Conservation (phyloP, 352 stramenopile species). For the Phytophthora foliorum region DNA sequence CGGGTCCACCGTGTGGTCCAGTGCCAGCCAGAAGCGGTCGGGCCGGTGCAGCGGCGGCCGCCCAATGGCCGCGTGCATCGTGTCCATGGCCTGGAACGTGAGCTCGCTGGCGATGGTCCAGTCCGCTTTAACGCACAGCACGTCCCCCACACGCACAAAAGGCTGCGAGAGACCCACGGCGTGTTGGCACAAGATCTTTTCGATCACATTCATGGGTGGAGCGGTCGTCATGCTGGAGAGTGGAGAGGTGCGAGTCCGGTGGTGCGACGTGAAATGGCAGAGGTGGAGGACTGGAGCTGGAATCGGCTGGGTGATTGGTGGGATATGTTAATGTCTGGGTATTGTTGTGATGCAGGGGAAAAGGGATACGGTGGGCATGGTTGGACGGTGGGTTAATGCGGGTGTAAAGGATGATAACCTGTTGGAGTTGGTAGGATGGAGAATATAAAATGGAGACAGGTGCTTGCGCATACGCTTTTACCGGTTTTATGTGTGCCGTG, state of each 20-base stretch:
- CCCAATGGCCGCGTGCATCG: slow-evolving; percentile 80
- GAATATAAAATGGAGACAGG: background rate
- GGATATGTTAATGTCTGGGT: background rate
- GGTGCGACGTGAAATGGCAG: slow-evolving; percentile 29
- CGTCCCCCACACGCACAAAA: slow-evolving; percentile 70
- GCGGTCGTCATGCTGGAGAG: slow-evolving; percentile 2
- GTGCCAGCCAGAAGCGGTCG: slow-evolving; percentile 86
- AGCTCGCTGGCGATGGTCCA: slow-evolving; percentile 86
- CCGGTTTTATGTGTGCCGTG: background rate
- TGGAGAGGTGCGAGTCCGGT: slow-evolving; percentile 28
- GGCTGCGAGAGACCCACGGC: slow-evolving; percentile 48
- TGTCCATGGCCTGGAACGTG: slow-evolving; percentile 89
- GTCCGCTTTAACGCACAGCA: slow-evolving; percentile 81
- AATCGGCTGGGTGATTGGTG: too few relatives aligned
- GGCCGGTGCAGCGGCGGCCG: slow-evolving; percentile 75
- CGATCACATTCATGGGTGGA: slow-evolving; percentile 84
- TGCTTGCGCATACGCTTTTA: slow-evolving; percentile 26
- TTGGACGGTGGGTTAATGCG: background rate
- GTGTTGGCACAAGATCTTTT: slow-evolving; percentile 83
- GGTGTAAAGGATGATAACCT: slow-evolving; percentile 1
- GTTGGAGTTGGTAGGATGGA: background rate
- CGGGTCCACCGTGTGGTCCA: slow-evolving; percentile 87
- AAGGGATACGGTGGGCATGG: background rate
- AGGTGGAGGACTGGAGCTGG: too few relatives aligned
- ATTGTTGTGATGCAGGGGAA: background rate